These are phyloP conservation scores for Apiosordaria backusii DNA, from an alignment of 495 filamentous ascomycete genomes.

Conservation along the genomic window DNA sequence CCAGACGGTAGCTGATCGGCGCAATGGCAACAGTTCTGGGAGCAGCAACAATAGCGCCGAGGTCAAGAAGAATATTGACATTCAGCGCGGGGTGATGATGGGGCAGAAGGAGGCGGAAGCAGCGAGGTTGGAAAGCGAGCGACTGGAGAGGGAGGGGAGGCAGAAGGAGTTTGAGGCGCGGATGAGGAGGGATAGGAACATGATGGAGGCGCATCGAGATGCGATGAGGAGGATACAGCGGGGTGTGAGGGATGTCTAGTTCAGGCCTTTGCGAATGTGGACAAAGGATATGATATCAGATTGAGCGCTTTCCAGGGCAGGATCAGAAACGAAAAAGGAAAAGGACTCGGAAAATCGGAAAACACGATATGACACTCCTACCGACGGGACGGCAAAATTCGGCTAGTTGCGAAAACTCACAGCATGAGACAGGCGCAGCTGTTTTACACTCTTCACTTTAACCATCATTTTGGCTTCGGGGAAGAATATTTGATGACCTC, in stretches of 20 bases:
- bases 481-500: too few species aligned
- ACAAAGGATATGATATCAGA: too few species aligned
- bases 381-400: too few species aligned
- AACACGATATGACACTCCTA: too few species aligned
- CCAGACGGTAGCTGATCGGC: not conserved
- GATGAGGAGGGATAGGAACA: conserved; percentile 66
- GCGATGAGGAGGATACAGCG: conserved; percentile 83
- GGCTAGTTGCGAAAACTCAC: too few species aligned
- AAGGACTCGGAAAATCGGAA: not conserved
- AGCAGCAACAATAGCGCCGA: not conserved
- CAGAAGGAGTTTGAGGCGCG: conserved; percentile 63
- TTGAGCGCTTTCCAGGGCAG: not conserved
- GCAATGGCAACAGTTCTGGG: not conserved
- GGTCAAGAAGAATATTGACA: conserved; percentile 39
- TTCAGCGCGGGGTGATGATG: conserved; percentile 42
- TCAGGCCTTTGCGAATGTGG: too few species aligned
- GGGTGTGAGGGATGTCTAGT: conserved; percentile 51
- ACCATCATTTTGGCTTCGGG: too few species aligned
- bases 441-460: too few species aligned
- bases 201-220: conserved; percentile 75
- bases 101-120: conserved; percentile 47
- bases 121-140: conserved; percentile 42
- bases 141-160: conserved; percentile 40
- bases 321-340: not conserved
- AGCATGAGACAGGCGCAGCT: too few species aligned